Conservation (phyloP, 108 stramenopile species). For the Skeletonema marinoi region DNA sequence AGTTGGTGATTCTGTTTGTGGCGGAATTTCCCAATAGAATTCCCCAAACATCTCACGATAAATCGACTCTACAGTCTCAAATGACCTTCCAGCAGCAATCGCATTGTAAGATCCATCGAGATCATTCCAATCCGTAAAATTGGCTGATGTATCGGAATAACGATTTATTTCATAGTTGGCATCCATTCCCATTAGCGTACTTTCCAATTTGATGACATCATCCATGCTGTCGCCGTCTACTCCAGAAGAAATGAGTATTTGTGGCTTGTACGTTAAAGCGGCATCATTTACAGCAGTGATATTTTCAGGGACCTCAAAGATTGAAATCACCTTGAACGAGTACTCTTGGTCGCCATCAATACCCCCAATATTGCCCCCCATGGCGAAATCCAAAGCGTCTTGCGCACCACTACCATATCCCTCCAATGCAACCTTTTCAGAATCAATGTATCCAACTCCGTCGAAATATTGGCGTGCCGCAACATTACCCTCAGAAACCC, state of each 20-base stretch:
- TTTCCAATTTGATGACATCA: conserved; percentile 44
- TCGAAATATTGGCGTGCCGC: conserved; percentile 17
- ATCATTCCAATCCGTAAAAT: conserved; percentile 19
- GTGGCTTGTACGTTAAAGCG: background rate
- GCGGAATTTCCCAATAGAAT: no score
- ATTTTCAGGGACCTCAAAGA: conserved; percentile 31
- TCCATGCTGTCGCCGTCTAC: conserved; percentile 45
- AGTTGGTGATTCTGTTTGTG: no score
- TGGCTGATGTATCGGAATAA: conserved; percentile 22
- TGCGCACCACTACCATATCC: conserved; percentile 46
- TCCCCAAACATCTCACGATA: conserved; percentile 8
- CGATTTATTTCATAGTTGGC: conserved; percentile 52
- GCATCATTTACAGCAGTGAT: background rate
- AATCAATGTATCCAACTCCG: conserved; percentile 22
- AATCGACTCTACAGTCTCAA: conserved; percentile 1
- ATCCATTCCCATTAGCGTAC: conserved; percentile 26
- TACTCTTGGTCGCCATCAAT: background rate
- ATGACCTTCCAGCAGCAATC: conserved; percentile 16
- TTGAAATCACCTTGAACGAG: conserved; percentile 40
- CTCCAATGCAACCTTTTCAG: conserved; percentile 28
- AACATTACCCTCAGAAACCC: conserved; percentile 54
- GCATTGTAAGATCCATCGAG: conserved; percentile 5
- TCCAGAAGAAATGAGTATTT: conserved; percentile 51
- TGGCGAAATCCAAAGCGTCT: conserved; percentile 41
- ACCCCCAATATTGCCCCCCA: background rate